Evolutionary conservation across 2,329 filamentous ascomycete species (phyloP).

Genomic region (Colletotrichum cereale): DNA sequence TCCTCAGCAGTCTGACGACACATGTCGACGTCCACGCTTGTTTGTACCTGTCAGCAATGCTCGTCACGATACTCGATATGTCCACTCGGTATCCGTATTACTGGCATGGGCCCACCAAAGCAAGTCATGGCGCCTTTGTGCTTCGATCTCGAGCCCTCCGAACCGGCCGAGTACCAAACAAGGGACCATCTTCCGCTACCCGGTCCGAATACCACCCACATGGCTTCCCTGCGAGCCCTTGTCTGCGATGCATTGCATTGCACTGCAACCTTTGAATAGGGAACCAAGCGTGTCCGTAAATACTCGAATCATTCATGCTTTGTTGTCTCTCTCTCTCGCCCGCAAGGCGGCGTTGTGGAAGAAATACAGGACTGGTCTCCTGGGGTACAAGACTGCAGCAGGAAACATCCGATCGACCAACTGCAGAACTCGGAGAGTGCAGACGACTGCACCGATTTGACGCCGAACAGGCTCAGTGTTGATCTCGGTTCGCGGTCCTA

Average conservation of each 20-base stretch:
- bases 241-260: slow-evolving; percentile 6
- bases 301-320: slow-evolving; percentile 17
- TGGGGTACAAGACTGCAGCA: neutral
- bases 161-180: slow-evolving; percentile 5
- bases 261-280: slow-evolving; percentile 5
- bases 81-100: slow-evolving; percentile 19
- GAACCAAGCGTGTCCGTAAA: neutral
- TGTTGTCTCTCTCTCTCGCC: slow-evolving; percentile 27
- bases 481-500: neutral
- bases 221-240: slow-evolving; percentile 31
- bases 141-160: slow-evolving; percentile 24
- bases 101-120: slow-evolving; percentile 22
- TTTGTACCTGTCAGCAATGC: slow-evolving; percentile 12
- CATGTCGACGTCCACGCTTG: slow-evolving; percentile 14
- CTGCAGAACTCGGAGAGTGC: neutral
- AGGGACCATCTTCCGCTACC: slow-evolving; percentile 26
- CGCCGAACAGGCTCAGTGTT: neutral
- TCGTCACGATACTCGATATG: slow-evolving; percentile 4
- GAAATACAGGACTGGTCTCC: slow-evolving; percentile 5
- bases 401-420: neutral
- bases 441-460: too few species aligned
- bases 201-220: slow-evolving; percentile 31
- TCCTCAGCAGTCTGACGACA: slow-evolving; percentile 19
- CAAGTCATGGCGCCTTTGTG: neutral
- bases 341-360: slow-evolving; percentile 8